Evolutionary conservation across 129 eudicot species (phyloP).

Genomic region (Flaveria brownii): DNA sequence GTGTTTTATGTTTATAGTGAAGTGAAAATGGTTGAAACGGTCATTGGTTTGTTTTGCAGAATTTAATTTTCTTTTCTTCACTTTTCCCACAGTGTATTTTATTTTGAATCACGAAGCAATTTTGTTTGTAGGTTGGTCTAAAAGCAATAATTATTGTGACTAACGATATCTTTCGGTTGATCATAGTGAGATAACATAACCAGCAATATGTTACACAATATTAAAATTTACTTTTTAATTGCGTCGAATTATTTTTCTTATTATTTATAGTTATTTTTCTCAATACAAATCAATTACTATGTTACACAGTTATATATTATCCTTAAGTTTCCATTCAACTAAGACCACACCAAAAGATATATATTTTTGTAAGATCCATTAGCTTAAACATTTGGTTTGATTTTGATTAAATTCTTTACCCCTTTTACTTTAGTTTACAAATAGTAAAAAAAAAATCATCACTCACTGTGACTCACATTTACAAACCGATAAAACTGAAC

Average conservation of each 20-base stretch:
- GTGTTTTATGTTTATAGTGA: neutral
- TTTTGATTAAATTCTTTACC: no score
- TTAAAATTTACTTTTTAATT: no score
- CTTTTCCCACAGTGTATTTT: no score
- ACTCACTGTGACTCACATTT: neutral
- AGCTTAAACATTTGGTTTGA: no score
- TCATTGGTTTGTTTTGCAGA: neutral
- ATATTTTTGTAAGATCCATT: no score
- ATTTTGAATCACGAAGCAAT: neutral
- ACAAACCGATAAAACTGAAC: neutral
- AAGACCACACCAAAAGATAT: neutral
- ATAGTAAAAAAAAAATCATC: neutral
- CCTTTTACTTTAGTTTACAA: no score
- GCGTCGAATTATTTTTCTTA: no score
- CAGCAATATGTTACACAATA: no score
- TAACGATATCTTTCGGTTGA: neutral
- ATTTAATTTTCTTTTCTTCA: no score
- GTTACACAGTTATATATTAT: neutral
- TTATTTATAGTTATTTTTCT: no score
- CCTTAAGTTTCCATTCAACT: neutral
- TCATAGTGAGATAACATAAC: neutral
- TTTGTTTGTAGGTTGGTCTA: neutral
- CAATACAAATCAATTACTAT: neutral
- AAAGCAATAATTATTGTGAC: neutral
- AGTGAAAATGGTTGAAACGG: neutral